phyloP scores from a whole-genome alignment of 768 basidiomycete species.

The Scleroderma citrinum region DNA sequence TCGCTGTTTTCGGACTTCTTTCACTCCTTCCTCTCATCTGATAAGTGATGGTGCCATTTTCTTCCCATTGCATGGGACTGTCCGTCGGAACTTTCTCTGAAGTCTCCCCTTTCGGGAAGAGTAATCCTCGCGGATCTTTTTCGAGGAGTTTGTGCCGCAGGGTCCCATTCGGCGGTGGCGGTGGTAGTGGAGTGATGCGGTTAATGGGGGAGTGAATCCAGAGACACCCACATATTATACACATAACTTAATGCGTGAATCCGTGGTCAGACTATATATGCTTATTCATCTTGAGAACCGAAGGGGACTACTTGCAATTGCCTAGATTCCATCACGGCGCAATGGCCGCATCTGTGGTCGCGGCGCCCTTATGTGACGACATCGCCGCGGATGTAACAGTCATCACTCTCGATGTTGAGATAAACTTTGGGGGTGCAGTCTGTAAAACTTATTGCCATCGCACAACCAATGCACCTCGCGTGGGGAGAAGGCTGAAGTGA shows the following conservation, averaged over 20 bases:
- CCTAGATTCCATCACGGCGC: too few species aligned
- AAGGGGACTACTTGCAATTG: too few species aligned
- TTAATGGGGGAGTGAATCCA: background rate
- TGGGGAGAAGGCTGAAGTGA: too few species aligned
- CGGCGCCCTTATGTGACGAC: too few species aligned
- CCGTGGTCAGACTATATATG: background rate
- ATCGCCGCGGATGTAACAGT: too few species aligned
- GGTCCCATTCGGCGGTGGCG: background rate
- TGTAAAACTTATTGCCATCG: too few species aligned
- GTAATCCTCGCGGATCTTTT: background rate
- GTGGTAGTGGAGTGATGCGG: background rate
- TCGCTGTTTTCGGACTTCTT: slow-evolving; percentile 2
- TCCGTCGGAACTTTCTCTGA: slow-evolving; percentile 16
- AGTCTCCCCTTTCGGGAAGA: background rate
- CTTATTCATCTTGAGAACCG: background rate
- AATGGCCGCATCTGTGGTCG: too few species aligned
- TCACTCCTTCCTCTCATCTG: slow-evolving; percentile 11
- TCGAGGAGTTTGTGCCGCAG: background rate
- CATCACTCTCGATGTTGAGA: too few species aligned
- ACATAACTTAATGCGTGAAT: background rate
- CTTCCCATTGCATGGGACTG: slow-evolving; percentile 5
- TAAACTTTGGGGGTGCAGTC: too few species aligned
- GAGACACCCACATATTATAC: background rate
- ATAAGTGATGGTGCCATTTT: slow-evolving; percentile 10
- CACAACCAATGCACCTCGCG: too few species aligned